Conservation (phyloP, 768 basidiomycete genomes). For the Suillus lakei region DNA sequence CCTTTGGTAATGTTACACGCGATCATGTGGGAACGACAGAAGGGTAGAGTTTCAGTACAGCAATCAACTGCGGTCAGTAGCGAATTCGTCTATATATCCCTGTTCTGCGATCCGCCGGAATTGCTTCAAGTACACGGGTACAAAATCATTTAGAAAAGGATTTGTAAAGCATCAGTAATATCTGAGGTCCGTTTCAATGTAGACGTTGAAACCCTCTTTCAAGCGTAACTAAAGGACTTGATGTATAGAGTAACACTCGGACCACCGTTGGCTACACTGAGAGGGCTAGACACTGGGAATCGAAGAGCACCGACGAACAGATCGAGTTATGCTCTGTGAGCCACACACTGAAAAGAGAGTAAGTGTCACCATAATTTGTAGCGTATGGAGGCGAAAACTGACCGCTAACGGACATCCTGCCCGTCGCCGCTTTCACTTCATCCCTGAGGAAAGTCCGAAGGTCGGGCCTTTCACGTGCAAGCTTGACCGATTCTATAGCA, state of each 20-base stretch:
- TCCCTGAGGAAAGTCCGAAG: constrained; percentile 35
- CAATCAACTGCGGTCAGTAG: not conserved
- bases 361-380: too few relatives aligned
- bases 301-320: constrained; percentile 44
- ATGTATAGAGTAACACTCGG: constrained; percentile 51
- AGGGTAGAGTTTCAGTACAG: too few relatives aligned
- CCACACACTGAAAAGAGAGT: constrained; percentile 48
- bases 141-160: too few relatives aligned
- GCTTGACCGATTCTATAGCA: constrained; percentile 26
- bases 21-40: too few relatives aligned
- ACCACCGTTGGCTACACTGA: constrained; percentile 47
- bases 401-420: constrained; percentile 50
- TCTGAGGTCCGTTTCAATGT: not conserved
- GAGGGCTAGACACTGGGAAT: constrained; percentile 32
- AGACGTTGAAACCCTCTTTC: not conserved
- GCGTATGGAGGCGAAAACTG: constrained; percentile 10
- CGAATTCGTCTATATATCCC: too few relatives aligned
- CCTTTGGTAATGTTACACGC: not conserved
- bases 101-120: not conserved
- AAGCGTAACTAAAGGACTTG: constrained; percentile 46
- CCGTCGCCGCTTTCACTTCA: constrained; percentile 38
- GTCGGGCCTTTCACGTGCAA: constrained; percentile 45
- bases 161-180: not conserved
- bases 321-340: constrained; percentile 37
- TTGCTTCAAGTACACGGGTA: not conserved